Conservation (phyloP, 805 yeast species). For the Torulaspora franciscae region DNA sequence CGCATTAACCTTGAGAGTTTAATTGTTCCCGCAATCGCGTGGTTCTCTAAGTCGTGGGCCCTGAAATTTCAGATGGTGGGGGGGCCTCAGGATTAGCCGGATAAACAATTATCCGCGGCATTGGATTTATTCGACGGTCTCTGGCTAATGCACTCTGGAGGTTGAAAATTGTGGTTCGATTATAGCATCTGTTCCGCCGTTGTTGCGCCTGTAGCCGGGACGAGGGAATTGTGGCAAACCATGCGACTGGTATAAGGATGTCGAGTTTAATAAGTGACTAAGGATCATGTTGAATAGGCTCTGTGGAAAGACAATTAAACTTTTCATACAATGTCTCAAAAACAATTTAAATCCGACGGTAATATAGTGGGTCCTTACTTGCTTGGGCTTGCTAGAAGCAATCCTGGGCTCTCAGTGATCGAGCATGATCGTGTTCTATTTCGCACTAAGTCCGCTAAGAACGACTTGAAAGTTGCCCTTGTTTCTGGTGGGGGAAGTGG, state of each 20-base stretch:
- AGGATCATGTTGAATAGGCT: not conserved
- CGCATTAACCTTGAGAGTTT: not conserved
- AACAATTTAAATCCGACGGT: slow-evolving; percentile 21
- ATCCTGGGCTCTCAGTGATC: slow-evolving; percentile 18
- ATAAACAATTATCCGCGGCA: too few relatives aligned
- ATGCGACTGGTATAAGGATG: too few relatives aligned
- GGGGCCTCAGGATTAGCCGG: not conserved
- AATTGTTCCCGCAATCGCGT: not conserved
- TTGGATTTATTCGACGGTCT: not conserved
- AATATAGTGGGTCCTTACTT: slow-evolving; percentile 19
- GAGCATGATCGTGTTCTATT: slow-evolving; percentile 15
- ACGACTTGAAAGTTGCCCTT: slow-evolving; percentile 52
- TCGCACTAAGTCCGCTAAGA: slow-evolving; percentile 24
- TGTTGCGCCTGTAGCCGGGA: not conserved
- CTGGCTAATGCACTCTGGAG: not conserved
- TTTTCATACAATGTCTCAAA: slow-evolving; percentile 13
- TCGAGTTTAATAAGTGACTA: too few relatives aligned
- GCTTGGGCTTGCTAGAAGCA: slow-evolving; percentile 19
- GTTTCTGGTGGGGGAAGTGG: slow-evolving; percentile 89
- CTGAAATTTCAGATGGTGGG: not conserved
- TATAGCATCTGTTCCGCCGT: not conserved
- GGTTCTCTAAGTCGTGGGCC: not conserved
- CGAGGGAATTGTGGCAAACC: too few relatives aligned
- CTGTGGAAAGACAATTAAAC: not conserved
- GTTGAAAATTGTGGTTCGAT: not conserved